phyloP scores from a whole-genome alignment of 208 protist species.

The Crithidia sp. region DNA sequence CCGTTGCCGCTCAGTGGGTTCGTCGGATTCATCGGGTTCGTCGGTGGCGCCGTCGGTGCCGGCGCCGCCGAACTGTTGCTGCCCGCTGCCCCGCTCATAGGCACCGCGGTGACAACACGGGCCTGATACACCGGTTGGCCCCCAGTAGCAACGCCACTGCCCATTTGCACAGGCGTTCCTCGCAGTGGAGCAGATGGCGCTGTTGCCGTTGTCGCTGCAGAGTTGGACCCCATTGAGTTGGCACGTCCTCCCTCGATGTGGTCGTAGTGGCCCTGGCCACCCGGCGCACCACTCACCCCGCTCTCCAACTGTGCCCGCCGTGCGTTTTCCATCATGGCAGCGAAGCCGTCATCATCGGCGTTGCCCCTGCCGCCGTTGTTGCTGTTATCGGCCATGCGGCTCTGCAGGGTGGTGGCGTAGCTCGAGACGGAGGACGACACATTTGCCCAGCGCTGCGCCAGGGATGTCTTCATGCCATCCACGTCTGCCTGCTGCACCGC shows the following conservation, averaged over 20 bases:
- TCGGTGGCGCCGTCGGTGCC: background rate
- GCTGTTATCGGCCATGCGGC: slow-evolving; percentile 38
- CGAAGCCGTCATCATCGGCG: slow-evolving; percentile 51
- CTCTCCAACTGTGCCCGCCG: slow-evolving; percentile 37
- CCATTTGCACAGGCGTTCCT: too few relatives aligned
- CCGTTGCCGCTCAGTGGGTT: background rate
- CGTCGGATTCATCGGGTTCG: slow-evolving; percentile 16
- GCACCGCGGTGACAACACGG: too few relatives aligned
- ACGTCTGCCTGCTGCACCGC: slow-evolving; percentile 64
- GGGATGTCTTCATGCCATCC: slow-evolving; percentile 51
- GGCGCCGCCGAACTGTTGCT: background rate
- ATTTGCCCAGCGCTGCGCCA: slow-evolving; percentile 59
- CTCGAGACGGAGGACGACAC: slow-evolving; percentile 47
- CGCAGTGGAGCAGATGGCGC: background rate
- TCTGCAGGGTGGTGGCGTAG: slow-evolving; percentile 56
- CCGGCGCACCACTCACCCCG: background rate
- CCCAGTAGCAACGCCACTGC: too few relatives aligned
- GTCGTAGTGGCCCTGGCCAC: slow-evolving; percentile 19
- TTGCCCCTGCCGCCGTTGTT: background rate
- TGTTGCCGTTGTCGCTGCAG: background rate
- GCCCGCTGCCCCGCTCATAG: too few relatives aligned
- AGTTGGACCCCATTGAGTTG: background rate
- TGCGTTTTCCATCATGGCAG: slow-evolving; percentile 44
- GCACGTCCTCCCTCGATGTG: slow-evolving; percentile 33
- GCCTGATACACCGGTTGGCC: too few relatives aligned